Evolutionary conservation across 73 alveolate genomes (phyloP).

Genomic region (Paramecium sonneborni): DNA sequence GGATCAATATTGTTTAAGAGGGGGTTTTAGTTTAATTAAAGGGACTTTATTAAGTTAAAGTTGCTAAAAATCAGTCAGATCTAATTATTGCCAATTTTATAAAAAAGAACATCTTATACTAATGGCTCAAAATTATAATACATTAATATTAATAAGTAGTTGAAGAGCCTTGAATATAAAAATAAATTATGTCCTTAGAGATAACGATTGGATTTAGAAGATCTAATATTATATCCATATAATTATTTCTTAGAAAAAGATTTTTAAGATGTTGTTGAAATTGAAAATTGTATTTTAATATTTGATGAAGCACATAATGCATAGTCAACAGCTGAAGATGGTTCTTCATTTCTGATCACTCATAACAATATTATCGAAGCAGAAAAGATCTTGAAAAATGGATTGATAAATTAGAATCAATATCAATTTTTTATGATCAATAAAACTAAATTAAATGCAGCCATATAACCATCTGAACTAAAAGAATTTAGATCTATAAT

Average conservation of each 20-base stretch:
- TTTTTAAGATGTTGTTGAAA: constrained; percentile 38
- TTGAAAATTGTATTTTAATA: constrained; percentile 49
- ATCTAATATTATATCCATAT: constrained; percentile 80
- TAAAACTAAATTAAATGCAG: background rate
- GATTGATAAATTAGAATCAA: background rate
- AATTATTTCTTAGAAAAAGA: constrained; percentile 67
- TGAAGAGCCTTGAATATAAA: constrained; percentile 71
- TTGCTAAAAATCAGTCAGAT: constrained; percentile 46
- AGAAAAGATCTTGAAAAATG: background rate
- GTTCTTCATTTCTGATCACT: constrained; percentile 22
- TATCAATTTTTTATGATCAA: background rate
- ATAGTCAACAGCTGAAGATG: constrained; percentile 57
- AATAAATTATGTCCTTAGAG: constrained; percentile 79
- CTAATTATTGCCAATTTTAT: background rate
- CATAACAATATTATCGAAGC: background rate
- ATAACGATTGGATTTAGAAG: constrained; percentile 71
- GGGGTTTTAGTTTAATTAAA: constrained; percentile 51
- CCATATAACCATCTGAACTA: background rate
- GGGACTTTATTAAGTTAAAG: constrained; percentile 34
- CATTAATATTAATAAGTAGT: constrained; percentile 70
- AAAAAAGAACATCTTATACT: background rate
- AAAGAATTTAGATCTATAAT: background rate
- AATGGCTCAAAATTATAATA: background rate
- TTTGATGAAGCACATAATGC: constrained; percentile 70
- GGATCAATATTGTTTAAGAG: constrained; percentile 81